Evolutionary conservation across 23 red algal species (phyloP), one percentile per base, ranked within the genome.

Genomic region (Cyanidioschyzon merolae): DNA sequence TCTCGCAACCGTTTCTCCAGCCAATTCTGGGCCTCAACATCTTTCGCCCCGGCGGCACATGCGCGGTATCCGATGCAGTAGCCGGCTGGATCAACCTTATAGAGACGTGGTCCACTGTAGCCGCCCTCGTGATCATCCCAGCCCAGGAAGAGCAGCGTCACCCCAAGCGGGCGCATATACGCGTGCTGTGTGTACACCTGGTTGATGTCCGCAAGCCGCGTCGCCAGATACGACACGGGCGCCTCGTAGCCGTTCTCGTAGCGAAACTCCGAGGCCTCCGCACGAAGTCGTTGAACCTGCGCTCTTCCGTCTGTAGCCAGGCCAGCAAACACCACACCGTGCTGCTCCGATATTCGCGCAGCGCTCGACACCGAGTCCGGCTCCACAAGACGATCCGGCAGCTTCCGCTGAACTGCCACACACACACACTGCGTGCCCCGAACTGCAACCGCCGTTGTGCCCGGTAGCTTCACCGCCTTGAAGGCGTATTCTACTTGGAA

Each of bases 401-500:
- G 87, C 76, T 96, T 96, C 67, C 86, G 86, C 75, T 96, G 92
- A 39, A 87, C 89, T 31, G 87, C 88, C 18, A 80, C 92, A 57
- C 92, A 96, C 50, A 96, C 92, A 39, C 77, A 37, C 67, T 90
- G 83, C 34, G 59, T 51, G 12, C 92, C 92, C 35, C 88, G 84
- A 7, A 96, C 92, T 34, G 87, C 92, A 39, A 96, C 77, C 27
- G 92, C 79, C 15, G 92, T 96, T 26, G 90, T 88, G 3, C 87
- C 92, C 15, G 88, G 77, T 0, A 78, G 50, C 63, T 96, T 96
- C 24, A 96, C 92, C 27, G 92, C 92, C 68, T 96, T 96, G 67
- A 96, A 96, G 29, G 92, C 92, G 84, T 96, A 96, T 76, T 96
- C 92, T 25, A 96, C 92, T 74, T 96, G 92, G 59, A 87, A 96